Conservation (phyloP, 176 grass and related monocot species). For the Aegilops longissima region DNA sequence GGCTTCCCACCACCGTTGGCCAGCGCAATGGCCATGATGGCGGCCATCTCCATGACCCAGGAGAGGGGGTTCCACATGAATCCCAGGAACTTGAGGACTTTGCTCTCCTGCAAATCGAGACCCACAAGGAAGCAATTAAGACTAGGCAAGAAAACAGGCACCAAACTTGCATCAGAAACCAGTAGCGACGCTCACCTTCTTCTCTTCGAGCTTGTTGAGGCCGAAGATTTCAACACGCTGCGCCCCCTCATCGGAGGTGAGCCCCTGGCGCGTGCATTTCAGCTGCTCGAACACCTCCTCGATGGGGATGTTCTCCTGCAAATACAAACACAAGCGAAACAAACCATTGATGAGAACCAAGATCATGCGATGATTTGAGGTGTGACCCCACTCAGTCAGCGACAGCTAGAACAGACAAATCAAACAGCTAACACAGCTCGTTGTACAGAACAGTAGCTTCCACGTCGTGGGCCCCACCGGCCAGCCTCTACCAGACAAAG, state of each 20-base stretch:
- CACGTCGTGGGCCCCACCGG: background rate
- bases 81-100: constrained; percentile 88
- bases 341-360: background rate
- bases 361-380: background rate
- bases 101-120: constrained; percentile 58
- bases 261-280: constrained; percentile 87
- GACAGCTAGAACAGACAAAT: background rate
- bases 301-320: constrained; percentile 89
- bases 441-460: background rate
- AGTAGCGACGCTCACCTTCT: constrained; percentile 41
- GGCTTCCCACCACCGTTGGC: constrained; percentile 84
- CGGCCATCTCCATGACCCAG: constrained; percentile 99
- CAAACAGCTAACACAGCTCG: background rate
- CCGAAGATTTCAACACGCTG: constrained; percentile 78
- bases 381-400: background rate
- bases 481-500: constrained; percentile 13
- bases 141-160: background rate
- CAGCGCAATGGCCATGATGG: constrained; percentile 96
- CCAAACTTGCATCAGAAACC: background rate
- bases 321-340: background rate
- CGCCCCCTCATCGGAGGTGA: constrained; percentile 60
- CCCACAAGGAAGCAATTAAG: background rate
- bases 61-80: constrained; percentile 99
- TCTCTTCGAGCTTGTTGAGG: constrained; percentile 99
- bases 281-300: constrained; percentile 99